Evolutionary conservation across 176 grass and related monocot species (phyloP).

Genomic region (Lolium rigidum): DNA sequence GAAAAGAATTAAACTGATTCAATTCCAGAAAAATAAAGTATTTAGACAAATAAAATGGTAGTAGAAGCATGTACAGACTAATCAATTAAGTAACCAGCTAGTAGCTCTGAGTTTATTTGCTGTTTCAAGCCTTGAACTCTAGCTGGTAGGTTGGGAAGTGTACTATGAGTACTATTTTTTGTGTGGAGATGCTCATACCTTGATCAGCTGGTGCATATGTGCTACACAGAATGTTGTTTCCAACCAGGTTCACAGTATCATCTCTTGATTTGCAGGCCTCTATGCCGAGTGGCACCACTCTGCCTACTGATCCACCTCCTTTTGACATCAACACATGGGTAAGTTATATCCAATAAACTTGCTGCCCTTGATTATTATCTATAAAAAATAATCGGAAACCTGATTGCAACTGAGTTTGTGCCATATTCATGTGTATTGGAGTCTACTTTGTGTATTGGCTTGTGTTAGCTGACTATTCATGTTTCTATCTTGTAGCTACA

Average conservation of each 20-base stretch:
- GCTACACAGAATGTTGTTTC: slow-evolving; percentile 35
- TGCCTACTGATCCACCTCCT: too few relatives aligned
- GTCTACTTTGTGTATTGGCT: too few relatives aligned
- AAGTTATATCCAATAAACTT: too few relatives aligned
- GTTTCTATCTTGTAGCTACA: too few relatives aligned
- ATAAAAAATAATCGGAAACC: too few relatives aligned
- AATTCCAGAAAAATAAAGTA: neutral
- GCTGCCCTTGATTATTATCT: too few relatives aligned
- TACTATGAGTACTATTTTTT: slow-evolving; percentile 46
- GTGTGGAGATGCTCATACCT: slow-evolving; percentile 46
- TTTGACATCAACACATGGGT: too few relatives aligned
- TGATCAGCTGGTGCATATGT: slow-evolving; percentile 28
- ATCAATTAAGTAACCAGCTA: neutral
- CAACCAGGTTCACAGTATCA: neutral
- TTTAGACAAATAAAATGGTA: neutral
- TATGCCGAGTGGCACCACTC: too few relatives aligned
- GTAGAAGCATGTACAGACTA: neutral
- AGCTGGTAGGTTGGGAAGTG: slow-evolving; percentile 7
- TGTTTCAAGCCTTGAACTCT: slow-evolving; percentile 46
- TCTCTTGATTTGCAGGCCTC: too few relatives aligned
- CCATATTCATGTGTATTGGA: too few relatives aligned
- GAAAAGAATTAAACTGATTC: neutral
- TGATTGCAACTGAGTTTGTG: too few relatives aligned
- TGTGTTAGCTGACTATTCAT: too few relatives aligned
- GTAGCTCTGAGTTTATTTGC: slow-evolving; percentile 32